Conservation (phyloP, 805 yeast genomes). For the Lachancea thermotolerans region DNA sequence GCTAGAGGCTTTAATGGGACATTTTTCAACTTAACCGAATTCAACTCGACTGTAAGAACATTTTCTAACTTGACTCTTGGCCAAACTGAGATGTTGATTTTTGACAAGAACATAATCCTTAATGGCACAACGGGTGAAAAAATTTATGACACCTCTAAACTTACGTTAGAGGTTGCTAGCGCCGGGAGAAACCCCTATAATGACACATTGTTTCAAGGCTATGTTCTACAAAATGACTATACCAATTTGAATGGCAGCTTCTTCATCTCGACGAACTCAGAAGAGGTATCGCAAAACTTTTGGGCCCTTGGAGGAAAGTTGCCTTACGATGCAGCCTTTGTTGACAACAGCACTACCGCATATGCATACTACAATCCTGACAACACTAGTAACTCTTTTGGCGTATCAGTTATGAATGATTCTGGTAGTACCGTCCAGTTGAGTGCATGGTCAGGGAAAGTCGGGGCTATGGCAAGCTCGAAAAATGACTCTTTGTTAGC, state of each 20-base stretch:
- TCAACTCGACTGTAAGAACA: background rate
- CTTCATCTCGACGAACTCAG: constrained; percentile 14
- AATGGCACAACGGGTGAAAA: constrained; percentile 22
- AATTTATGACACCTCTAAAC: constrained; percentile 20
- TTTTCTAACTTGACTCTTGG: constrained; percentile 19
- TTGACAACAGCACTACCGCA: constrained; percentile 44
- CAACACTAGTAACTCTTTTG: constrained; percentile 8
- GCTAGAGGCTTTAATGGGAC: constrained; percentile 18
- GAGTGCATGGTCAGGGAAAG: constrained; percentile 13
- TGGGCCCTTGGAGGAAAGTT: background rate
- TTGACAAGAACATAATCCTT: constrained; percentile 24
- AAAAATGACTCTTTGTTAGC: constrained; percentile 21
- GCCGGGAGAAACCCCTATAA: constrained; percentile 26
- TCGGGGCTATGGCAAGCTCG: constrained; percentile 23
- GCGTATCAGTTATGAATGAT: constrained; percentile 5
- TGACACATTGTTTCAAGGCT: constrained; percentile 33
- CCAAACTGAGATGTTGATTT: constrained; percentile 17
- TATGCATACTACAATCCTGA: constrained; percentile 55
- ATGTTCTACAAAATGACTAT: constrained; percentile 14
- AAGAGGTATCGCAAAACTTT: constrained; percentile 12
- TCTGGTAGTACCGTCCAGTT: background rate
- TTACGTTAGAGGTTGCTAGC: constrained; percentile 21
- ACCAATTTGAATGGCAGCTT: constrained; percentile 16
- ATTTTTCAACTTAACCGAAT: constrained; percentile 3
- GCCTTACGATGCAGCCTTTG: constrained; percentile 13